A percentile compares a stretch with the other conserved stretches of the same genome.
These are phyloP conservation scores for Candida tallmaniae DNA, from an alignment of 805 yeast genomes.

Conservation along the genomic window DNA sequence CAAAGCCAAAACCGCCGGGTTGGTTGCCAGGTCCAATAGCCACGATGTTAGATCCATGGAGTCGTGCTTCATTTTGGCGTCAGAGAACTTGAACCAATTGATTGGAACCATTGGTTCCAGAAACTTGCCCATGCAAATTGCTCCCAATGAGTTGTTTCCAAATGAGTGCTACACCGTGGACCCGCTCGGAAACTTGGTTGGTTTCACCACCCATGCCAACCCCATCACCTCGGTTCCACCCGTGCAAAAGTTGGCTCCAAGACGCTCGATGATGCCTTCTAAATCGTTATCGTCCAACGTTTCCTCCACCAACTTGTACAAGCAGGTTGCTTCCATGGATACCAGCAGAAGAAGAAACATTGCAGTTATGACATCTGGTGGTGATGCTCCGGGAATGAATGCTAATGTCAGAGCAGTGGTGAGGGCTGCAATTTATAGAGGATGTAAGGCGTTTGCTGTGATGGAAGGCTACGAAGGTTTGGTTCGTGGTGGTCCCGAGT, in stretches of 20 bases:
- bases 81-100: constrained; percentile 35
- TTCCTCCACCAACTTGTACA: constrained; percentile 17
- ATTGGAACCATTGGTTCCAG: constrained; percentile 15
- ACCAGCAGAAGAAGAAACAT: constrained; percentile 45
- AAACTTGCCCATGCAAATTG: constrained; percentile 37
- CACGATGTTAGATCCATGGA: constrained; percentile 49
- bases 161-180: constrained; percentile 73
- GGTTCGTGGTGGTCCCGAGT: constrained; percentile 73
- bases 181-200: constrained; percentile 79
- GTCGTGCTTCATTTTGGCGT: constrained; percentile 41
- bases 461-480: constrained; percentile 95
- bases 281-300: constrained; percentile 9
- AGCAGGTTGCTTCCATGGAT: constrained; percentile 7
- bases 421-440: constrained; percentile 80
- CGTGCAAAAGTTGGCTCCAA: constrained; percentile 24
- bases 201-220: constrained; percentile 63
- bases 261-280: constrained; percentile 11
- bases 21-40: constrained; percentile 14
- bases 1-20: constrained; percentile 10
- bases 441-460: constrained; percentile 88
- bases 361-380: constrained; percentile 98
- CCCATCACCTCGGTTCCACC: constrained; percentile 52
- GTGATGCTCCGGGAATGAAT: constrained; percentile 99
- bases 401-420: constrained; percentile 95
- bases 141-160: constrained; percentile 73